Conservation (phyloP, 73 alveolate species). For the Tetrahymena malaccensis region DNA sequence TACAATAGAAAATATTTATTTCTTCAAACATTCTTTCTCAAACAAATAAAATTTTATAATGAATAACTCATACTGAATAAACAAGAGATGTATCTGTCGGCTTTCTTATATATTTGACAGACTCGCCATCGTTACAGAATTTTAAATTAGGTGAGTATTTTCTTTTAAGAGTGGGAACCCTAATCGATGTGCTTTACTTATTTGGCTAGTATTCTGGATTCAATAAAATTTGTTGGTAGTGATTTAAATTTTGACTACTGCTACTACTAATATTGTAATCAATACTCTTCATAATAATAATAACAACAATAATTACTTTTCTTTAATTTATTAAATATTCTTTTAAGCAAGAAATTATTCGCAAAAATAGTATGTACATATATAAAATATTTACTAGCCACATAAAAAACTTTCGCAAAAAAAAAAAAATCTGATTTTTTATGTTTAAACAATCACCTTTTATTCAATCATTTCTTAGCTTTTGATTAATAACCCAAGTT, state of each 20-base stretch:
- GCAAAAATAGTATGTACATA: background rate
- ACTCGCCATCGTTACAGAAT: background rate
- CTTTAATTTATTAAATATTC: background rate
- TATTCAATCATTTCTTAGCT: background rate
- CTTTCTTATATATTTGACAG: background rate
- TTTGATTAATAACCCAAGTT: background rate
- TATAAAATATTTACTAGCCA: background rate
- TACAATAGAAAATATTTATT: background rate
- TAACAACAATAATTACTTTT: background rate
- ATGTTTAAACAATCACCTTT: too few species aligned
- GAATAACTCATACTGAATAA: background rate
- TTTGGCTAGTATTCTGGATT: background rate
- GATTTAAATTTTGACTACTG: background rate
- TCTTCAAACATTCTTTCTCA: background rate
- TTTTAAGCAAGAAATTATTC: background rate
- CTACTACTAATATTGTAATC: background rate
- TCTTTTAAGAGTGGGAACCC: background rate
- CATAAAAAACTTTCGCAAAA: background rate
- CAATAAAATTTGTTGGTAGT: background rate
- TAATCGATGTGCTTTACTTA: background rate
- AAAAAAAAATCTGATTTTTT: background rate
- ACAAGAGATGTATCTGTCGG: background rate
- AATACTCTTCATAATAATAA: background rate
- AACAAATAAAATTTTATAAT: background rate
- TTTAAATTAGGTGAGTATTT: background rate